Evolutionary conservation across 768 basidiomycete species (phyloP), one percentile per base, ranked within the genome.

Genomic region (Trametes cubensis): DNA sequence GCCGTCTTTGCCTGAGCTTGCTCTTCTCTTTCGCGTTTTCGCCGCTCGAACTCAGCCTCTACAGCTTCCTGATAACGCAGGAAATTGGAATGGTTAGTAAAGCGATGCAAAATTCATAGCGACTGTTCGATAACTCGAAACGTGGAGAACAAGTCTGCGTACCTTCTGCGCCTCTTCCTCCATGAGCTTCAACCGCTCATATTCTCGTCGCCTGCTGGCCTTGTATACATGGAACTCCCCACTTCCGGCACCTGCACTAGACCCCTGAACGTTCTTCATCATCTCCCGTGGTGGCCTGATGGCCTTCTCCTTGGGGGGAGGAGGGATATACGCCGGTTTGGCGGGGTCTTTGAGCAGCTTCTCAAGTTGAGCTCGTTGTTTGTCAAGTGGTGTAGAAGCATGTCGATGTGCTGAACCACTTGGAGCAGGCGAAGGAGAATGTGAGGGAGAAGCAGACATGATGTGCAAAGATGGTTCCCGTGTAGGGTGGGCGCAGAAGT

Each of bases 231-330:
- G 97, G 71, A 98, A 98, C 75, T 96, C 95, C 45, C 96, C 96
- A 59, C 92, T 94, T 53, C 97, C 97, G 18, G 97, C 97, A 47
- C 96, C 97, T 7, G 97, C 95, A 74, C 92, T 94, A 17, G 93
- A 95, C 0, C 97, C 97, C 75, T 98, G 95, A 7, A 99, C 96
- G 69, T 98, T 98, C 83, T 97, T 98, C 92, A 99, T 98, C 92
- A 94, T 94, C 73, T 94, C 97, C 51, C 92, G 81, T 10, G 95
- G 81, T 1, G 95, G 80, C 20, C 94, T 80, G 30, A 98, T 79
- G 0, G 80, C 81, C 78, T 92, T 95, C 64, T 92, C 90, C 73
- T 92, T 90, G 6, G 90, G 89, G 1, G 90, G 80, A n/a, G 83
- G 69, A 2, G 95, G 94, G 11, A 98, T 77, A 70, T 84, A 84